Evolutionary conservation across 2,329 filamentous ascomycete species (phyloP).

Genomic region (Pseudophaeomoniella oleicola): DNA sequence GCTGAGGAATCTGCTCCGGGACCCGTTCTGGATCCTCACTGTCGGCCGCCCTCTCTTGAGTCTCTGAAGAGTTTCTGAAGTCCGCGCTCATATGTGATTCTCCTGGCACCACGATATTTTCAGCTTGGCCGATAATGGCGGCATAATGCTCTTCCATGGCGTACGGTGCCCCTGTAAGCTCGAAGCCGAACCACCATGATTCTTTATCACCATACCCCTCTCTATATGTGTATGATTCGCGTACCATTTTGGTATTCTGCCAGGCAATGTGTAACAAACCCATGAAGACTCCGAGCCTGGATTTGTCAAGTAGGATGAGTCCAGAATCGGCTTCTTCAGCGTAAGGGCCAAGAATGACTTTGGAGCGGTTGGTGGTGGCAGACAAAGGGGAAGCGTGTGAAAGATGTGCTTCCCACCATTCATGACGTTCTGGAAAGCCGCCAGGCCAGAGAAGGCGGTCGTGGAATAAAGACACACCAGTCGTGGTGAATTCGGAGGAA

Average conservation of each 20-base stretch:
- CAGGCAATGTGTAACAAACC: conserved; percentile 28
- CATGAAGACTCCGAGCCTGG: conserved; percentile 20
- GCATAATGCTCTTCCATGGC: conserved; percentile 19
- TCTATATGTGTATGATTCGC: conserved; percentile 25
- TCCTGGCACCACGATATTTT: background rate
- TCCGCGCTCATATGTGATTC: background rate
- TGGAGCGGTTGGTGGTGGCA: conserved; percentile 17
- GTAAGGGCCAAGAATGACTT: conserved; percentile 24
- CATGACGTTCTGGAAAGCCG: conserved; percentile 2
- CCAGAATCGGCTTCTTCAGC: conserved; percentile 30
- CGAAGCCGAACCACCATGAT: conserved; percentile 31
- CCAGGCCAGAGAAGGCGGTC: conserved; percentile 6
- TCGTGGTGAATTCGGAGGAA: conserved; percentile 4
- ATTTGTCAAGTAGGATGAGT: conserved; percentile 28
- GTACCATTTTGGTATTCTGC: conserved; percentile 24
- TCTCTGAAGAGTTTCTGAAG: too few relatives aligned
- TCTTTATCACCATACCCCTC: conserved; percentile 33
- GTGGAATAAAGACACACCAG: conserved; percentile 9
- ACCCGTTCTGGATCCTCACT: too few relatives aligned
- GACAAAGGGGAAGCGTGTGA: conserved; percentile 14
- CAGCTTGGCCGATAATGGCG: conserved; percentile 3
- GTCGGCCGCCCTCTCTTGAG: background rate
- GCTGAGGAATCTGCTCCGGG: too few relatives aligned
- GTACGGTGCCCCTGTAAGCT: conserved; percentile 23
- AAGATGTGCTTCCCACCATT: conserved; percentile 15